Evolutionary conservation across 2,329 filamentous ascomycete species (phyloP).

Genomic region (Monosporascus sp.): DNA sequence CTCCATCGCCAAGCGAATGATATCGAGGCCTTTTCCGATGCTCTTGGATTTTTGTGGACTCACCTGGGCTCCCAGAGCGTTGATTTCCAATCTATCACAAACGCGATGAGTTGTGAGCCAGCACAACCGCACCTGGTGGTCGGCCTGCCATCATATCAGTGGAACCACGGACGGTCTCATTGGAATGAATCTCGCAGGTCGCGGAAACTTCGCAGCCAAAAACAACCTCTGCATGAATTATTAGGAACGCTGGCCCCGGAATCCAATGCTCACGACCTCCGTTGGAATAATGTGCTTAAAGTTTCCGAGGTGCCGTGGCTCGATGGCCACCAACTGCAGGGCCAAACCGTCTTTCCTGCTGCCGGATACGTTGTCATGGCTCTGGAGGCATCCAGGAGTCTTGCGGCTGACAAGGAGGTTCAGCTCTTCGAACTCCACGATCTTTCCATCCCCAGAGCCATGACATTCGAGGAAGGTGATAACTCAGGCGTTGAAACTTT

Average conservation of each 20-base stretch:
- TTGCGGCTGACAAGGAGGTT: not conserved
- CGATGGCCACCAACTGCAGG: constrained; percentile 14
- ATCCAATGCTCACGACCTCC: constrained; percentile 2
- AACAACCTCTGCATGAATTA: constrained; percentile 4
- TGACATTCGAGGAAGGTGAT: constrained; percentile 12
- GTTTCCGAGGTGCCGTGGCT: constrained; percentile 13
- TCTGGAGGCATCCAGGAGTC: constrained; percentile 13
- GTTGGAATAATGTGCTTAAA: constrained; percentile 14
- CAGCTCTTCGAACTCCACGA: constrained; percentile 12
- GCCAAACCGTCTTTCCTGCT: constrained; percentile 15
- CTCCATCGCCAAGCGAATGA: not conserved
- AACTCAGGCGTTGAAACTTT: constrained; percentile 18
- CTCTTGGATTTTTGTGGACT: not conserved
- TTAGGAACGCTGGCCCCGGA: constrained; percentile 5
- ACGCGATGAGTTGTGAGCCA: not conserved
- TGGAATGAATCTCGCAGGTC: constrained; percentile 11
- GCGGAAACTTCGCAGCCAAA: too few relatives aligned
- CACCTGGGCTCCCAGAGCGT: not conserved
- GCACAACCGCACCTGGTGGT: constrained; percentile 2
- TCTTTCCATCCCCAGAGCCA: constrained; percentile 14
- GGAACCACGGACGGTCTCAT: constrained; percentile 9
- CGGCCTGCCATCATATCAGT: constrained; percentile 11
- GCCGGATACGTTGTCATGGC: constrained; percentile 17
- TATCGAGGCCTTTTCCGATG: not conserved
- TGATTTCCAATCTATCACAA: not conserved